A percentile compares a stretch with the other conserved stretches of the same genome.
These are phyloP conservation scores for Fomes fomentarius DNA, from an alignment of 1,284 basidiomycete genomes.

Conservation along the genomic window DNA sequence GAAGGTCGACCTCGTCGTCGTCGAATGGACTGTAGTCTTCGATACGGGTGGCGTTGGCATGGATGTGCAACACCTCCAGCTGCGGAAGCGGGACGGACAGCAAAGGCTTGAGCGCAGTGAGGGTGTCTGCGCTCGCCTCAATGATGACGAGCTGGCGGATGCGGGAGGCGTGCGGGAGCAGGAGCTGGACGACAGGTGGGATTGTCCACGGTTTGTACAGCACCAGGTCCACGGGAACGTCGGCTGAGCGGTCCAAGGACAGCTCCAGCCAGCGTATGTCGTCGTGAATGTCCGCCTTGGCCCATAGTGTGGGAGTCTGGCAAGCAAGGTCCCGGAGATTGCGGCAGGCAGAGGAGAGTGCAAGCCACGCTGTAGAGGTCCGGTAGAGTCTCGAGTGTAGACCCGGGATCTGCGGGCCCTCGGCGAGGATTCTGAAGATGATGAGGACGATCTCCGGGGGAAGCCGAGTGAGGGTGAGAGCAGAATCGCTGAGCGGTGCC, in stretches of 20 bases:
- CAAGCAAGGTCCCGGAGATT: not conserved
- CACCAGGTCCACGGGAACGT: not conserved
- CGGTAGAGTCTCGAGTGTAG: not conserved
- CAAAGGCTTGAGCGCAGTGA: not conserved
- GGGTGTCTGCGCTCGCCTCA: not conserved
- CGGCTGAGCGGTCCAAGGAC: not conserved
- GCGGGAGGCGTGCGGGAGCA: not conserved
- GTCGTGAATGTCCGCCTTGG: not conserved
- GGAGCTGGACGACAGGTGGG: not conserved
- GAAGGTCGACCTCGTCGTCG: not conserved
- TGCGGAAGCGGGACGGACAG: not conserved
- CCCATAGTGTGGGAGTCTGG: not conserved
- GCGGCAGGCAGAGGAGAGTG: not conserved
- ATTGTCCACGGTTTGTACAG: not conserved
- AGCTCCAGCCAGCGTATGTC: not conserved
- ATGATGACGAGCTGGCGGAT: not conserved
- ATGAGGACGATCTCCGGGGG: not conserved
- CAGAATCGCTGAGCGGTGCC: not conserved
- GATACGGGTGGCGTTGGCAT: not conserved
- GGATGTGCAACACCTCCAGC: not conserved
- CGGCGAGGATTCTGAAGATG: not conserved
- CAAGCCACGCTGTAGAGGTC: not conserved
- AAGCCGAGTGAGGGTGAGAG: not conserved
- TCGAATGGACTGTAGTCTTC: not conserved
- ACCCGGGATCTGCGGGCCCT: not conserved